Conservation (phyloP, 495 filamentous ascomycete species). For the Daldinia decipiens region DNA sequence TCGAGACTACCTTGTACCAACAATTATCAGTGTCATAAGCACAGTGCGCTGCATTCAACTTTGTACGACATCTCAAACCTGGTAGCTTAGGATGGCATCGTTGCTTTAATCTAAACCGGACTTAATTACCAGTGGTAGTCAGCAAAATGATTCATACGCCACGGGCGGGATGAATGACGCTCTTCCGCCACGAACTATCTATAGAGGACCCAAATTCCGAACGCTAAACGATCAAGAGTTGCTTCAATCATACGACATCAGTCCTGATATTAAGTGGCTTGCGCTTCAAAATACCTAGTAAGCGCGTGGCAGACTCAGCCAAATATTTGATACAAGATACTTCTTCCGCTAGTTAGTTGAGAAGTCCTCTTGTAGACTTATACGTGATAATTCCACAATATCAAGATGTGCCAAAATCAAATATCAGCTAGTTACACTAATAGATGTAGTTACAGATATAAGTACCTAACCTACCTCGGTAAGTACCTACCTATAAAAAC, state of each 20-base stretch:
- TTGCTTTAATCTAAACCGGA: constrained; percentile 39
- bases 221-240: not conserved
- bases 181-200: constrained; percentile 3
- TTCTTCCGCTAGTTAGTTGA: not conserved
- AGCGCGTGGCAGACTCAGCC: not conserved
- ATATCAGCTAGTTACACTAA: not conserved
- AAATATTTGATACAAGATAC: not conserved
- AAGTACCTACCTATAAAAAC: not conserved
- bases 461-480: not conserved
- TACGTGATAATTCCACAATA: not conserved
- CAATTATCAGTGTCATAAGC: constrained; percentile 10
- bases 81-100: constrained; percentile 26
- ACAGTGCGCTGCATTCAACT: constrained; percentile 13
- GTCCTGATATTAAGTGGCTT: not conserved
- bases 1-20: constrained; percentile 14
- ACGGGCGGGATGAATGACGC: constrained; percentile 21
- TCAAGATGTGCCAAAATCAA: not conserved
- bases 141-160: constrained; percentile 27
- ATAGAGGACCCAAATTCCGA: constrained; percentile 11
- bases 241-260: constrained; percentile 7
- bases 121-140: constrained; percentile 21
- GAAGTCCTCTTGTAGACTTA: not conserved
- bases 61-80: not conserved
- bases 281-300: constrained; percentile 9
- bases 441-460: not conserved